Conservation (phyloP, 169 alveolate genomes). For the Eimeria falciformis region DNA sequence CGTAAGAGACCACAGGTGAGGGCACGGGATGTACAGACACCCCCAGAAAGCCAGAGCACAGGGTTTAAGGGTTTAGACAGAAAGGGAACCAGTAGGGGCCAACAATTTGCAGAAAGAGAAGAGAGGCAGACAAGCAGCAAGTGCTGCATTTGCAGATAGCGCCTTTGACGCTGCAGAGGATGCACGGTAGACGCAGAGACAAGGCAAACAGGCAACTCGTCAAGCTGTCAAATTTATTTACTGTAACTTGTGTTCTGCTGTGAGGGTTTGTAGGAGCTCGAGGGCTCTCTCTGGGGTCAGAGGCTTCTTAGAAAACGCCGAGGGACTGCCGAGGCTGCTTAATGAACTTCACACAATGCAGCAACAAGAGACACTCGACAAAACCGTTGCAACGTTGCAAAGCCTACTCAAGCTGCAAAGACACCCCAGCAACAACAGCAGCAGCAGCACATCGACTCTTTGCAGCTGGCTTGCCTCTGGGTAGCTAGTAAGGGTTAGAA, state of each 20-base stretch:
- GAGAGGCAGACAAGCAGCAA: neutral
- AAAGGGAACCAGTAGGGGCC: neutral
- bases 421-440: neutral
- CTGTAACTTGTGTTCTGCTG: neutral
- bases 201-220: neutral
- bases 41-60: neutral
- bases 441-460: too few species aligned
- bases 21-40: neutral
- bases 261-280: neutral
- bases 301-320: slow-evolving; percentile 24
- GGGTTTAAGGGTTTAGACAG: neutral
- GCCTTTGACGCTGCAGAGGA: too few species aligned
- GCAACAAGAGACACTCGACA: neutral
- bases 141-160: neutral
- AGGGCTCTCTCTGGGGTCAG: neutral
- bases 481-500: too few species aligned
- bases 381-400: neutral
- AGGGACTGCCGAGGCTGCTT: slow-evolving; percentile 23
- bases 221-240: neutral
- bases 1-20: slow-evolving; percentile 93
- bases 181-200: neutral
- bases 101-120: neutral
- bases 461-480: too few species aligned
- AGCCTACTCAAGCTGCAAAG: neutral
- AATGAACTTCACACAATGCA: slow-evolving; percentile 31